These are phyloP conservation scores for Paraphoma sp. DNA, from an alignment of 2,329 filamentous ascomycete genomes.

Conservation along the genomic window DNA sequence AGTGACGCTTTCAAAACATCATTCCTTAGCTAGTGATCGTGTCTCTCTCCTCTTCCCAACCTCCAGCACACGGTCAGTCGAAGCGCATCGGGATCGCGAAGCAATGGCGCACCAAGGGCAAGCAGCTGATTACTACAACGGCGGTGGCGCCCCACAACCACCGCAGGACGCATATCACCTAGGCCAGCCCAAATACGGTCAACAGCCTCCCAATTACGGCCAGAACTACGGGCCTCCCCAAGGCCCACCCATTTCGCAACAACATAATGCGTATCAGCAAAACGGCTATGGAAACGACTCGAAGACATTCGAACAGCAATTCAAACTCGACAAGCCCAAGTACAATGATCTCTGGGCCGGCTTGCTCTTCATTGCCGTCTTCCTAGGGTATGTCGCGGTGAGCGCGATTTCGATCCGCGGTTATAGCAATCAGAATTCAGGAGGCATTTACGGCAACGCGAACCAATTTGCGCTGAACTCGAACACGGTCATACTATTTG, in stretches of 20 bases:
- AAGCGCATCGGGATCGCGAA: neutral
- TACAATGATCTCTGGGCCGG: constrained; percentile 92
- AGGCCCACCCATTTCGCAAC: constrained; percentile 27
- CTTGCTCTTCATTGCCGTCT: constrained; percentile 74
- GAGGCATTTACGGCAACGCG: constrained; percentile 74
- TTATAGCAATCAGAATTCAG: constrained; percentile 61
- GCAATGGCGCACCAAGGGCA: constrained; percentile 44
- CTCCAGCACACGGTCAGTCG: neutral
- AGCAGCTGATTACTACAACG: constrained; percentile 49
- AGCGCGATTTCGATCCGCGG: constrained; percentile 78
- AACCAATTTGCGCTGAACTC: constrained; percentile 76
- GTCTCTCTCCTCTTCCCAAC: neutral
- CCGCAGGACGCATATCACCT: constrained; percentile 30
- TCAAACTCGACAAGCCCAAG: constrained; percentile 83
- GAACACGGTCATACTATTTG: constrained; percentile 86
- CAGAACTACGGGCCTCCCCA: constrained; percentile 39
- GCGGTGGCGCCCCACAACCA: constrained; percentile 28
- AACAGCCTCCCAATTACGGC: constrained; percentile 40
- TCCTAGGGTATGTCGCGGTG: constrained; percentile 76
- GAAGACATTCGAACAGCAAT: constrained; percentile 75
- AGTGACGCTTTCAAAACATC: constrained; percentile 4
- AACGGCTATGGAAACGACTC: constrained; percentile 49
- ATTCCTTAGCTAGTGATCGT: constrained; percentile 1
- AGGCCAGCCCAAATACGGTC: constrained; percentile 36
- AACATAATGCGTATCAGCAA: constrained; percentile 32